Conservation (phyloP, 352 stramenopile species). For the Pythium brassicae region DNA sequence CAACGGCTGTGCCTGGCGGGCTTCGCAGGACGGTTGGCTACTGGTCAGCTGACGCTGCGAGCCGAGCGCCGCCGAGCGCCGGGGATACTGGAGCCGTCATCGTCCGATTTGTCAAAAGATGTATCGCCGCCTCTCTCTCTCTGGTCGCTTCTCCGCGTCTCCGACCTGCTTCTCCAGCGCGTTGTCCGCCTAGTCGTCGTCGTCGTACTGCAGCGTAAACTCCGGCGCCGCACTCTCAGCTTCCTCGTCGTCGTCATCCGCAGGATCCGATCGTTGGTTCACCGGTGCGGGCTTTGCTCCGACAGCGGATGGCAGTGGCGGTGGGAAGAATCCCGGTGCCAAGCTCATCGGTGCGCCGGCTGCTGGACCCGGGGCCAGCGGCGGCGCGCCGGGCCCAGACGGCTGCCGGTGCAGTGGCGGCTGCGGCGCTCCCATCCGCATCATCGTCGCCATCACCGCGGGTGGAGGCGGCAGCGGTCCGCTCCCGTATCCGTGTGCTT, state of each 20-base stretch:
- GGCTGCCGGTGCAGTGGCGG: background rate
- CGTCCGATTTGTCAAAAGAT: too few species aligned
- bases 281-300: background rate
- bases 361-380: background rate
- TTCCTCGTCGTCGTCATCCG: conserved; percentile 47
- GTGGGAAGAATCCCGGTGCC: too few species aligned
- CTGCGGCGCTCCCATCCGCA: background rate
- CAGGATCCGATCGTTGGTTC: background rate
- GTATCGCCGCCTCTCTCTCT: too few species aligned
- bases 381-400: background rate
- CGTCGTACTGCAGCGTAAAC: conserved; percentile 77
- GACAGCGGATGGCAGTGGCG: background rate
- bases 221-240: conserved; percentile 44
- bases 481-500: conserved; percentile 1
- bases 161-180: too few species aligned
- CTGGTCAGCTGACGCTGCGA: too few species aligned
- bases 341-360: background rate
- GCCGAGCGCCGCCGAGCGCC: too few species aligned
- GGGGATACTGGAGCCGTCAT: too few species aligned
- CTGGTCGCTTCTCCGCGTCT: too few species aligned
- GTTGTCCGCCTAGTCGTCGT: conserved; percentile 66
- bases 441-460: conserved; percentile 3
- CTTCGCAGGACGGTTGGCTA: too few species aligned
- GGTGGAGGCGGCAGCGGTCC: background rate
- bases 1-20: too few species aligned